These are phyloP conservation scores for Chlamydomonas schloesseri DNA, from an alignment of 139 green algal genomes.

Conservation along the genomic window DNA sequence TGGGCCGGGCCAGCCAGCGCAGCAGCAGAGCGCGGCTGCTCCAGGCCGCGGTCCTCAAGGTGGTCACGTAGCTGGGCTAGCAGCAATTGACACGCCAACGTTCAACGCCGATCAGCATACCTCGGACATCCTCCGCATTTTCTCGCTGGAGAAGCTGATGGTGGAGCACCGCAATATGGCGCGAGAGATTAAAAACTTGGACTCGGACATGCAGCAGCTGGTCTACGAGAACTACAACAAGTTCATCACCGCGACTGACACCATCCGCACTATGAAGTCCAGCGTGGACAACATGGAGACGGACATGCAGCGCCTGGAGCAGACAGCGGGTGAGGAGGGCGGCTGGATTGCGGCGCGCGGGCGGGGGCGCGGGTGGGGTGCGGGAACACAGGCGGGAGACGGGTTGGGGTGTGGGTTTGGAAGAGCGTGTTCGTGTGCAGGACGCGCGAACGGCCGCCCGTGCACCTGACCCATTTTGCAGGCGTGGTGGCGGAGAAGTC, in stretches of 20 bases:
- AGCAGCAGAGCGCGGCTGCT: not conserved
- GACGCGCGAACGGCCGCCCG: too few species aligned
- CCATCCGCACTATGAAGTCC: conserved; percentile 83
- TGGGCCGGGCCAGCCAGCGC: not conserved
- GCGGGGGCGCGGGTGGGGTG: too few species aligned
- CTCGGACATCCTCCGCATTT: conserved; percentile 62
- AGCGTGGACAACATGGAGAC: conserved; percentile 77
- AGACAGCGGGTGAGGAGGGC: conserved; percentile 13
- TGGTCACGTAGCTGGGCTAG: not conserved
- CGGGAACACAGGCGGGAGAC: too few species aligned
- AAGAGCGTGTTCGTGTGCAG: too few species aligned
- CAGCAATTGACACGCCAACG: conserved; percentile 61
- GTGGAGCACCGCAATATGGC: conserved; percentile 85
- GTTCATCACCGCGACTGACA: conserved; percentile 98
- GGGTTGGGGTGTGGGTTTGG: too few species aligned
- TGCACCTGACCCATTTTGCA: too few species aligned
- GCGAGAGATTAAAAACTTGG: conserved; percentile 90
- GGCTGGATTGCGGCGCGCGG: not conserved
- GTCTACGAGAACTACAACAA: conserved; percentile 99
- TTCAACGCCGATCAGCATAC: conserved; percentile 70
- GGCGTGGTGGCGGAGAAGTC: conserved; percentile 76
- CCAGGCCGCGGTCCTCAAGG: not conserved
- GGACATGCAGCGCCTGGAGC: conserved; percentile 68
- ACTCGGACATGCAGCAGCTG: conserved; percentile 97
- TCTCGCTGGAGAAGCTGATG: conserved; percentile 79